Conservation (phyloP, 169 alveolate species). For the Plasmodium vinckei region DNA sequence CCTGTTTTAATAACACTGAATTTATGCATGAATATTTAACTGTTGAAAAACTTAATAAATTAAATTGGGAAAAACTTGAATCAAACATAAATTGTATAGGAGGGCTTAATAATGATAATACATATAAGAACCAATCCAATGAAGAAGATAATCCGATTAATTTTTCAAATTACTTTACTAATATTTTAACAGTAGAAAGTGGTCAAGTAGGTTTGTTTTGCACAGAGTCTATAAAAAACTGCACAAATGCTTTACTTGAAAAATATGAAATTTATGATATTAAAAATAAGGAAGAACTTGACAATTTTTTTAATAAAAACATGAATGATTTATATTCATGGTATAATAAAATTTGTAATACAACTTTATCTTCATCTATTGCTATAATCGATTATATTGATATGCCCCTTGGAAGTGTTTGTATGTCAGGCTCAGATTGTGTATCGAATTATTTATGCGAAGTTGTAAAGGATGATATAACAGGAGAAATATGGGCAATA, state of each 20-base stretch:
- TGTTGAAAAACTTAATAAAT: constrained; percentile 30
- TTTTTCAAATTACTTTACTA: constrained; percentile 58
- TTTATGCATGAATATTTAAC: constrained; percentile 70
- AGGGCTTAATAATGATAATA: background rate
- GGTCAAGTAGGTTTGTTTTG: constrained; percentile 83
- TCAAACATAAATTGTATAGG: constrained; percentile 59
- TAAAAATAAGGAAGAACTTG: constrained; percentile 53
- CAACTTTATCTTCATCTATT: constrained; percentile 56
- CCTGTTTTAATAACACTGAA: constrained; percentile 58
- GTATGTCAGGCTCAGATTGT: constrained; percentile 62
- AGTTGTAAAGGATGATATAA: constrained; percentile 62
- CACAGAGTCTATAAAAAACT: constrained; percentile 75
- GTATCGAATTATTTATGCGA: constrained; percentile 73
- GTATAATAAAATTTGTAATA: constrained; percentile 69
- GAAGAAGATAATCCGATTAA: background rate
- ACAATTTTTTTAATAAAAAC: constrained; percentile 31
- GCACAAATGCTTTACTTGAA: constrained; percentile 41
- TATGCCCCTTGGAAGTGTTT: constrained; percentile 77
- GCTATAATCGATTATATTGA: constrained; percentile 59
- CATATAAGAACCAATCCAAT: background rate
- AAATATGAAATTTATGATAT: constrained; percentile 21
- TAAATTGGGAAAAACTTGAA: constrained; percentile 78
- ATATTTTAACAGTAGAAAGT: constrained; percentile 71
- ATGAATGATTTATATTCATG: constrained; percentile 63
- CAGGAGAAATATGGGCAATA: constrained; percentile 76